These are phyloP conservation scores for Rhodomyrtus psidioides DNA, from an alignment of 441 rosid species.

Conservation along the genomic window DNA sequence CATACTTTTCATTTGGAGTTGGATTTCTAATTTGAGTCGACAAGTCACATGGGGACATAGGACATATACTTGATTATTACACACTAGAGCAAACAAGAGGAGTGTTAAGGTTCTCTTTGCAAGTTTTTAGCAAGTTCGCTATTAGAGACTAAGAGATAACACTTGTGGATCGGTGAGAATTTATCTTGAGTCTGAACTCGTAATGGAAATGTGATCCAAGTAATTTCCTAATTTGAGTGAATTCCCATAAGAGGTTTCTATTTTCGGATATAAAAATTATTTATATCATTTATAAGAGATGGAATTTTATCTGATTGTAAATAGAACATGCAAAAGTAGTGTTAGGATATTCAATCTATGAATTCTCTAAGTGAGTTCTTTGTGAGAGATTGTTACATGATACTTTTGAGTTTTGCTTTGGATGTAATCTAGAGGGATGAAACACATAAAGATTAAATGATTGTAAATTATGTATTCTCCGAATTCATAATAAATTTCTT, in stretches of 20 bases:
- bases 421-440: no score
- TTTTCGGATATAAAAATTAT: no score
- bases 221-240: no score
- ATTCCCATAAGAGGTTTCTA: no score
- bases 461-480: not conserved
- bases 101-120: not conserved
- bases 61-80: not conserved
- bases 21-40: not conserved
- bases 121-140: not conserved
- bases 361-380: no score
- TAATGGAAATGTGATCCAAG: not conserved
- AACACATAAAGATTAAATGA: not conserved
- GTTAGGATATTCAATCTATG: no score
- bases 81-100: not conserved
- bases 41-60: not conserved
- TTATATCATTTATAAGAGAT: no score
- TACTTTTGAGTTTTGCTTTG: no score
- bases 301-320: no score
- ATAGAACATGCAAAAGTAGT: no score
- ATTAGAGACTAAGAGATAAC: not conserved
- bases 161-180: not conserved
- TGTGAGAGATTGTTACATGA: no score
- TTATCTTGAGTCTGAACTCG: not conserved
- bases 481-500: no score
- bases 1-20: not conserved